Base-by-base conservation (phyloP, 352 stramenopile genomes). In the Pythium phragmitis region DNA sequence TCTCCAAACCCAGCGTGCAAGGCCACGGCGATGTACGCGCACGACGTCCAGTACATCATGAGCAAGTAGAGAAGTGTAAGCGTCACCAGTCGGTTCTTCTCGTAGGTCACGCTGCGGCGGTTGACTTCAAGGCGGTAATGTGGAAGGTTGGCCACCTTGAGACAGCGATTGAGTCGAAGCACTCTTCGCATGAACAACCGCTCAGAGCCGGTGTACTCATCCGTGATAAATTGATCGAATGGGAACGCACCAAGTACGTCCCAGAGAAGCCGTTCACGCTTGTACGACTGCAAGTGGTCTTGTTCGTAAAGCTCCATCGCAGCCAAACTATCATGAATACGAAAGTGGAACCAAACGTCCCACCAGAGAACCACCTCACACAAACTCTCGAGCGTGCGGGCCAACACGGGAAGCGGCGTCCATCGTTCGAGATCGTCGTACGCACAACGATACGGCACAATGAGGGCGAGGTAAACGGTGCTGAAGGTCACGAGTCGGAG, bases 301-400 rank as follows among this genome's bases (percentile, higher is more conserved):
- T 85, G 75, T 43, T 88, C 79, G 41, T 88, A 88, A 2, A 87
- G 47, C 45, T 88, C 77, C 60, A 88, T 71, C 4, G 75, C 72
- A 3, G 63, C 28, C 8, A 52, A 39, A 7, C 67, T 72, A 26
- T 78, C 51, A 7, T 76, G 66, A 2, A 87, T 58, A 34, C 74
- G 67, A 60, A 66, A 80, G 42, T 66, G 81, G 53, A 87, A 76
- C 77, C 75, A 85, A n/a, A 88, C 63, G 59, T 88, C 79, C 11
- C 70, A 13, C 5, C 68, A 57, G 34, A 88, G 85, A 13, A 79
- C 36, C 0, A 86, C 23, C 47, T 85, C 77, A 43, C 75, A 82
- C 4, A 77, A 37, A 12, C 77, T 19, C 26, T 76, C 63, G 1
- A 75, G 21, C 7, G 52, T 8, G 3, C 68, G 76, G 3, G 65